Conservation (phyloP, 768 basidiomycete genomes). For the Chlorophyllum brunneum region DNA sequence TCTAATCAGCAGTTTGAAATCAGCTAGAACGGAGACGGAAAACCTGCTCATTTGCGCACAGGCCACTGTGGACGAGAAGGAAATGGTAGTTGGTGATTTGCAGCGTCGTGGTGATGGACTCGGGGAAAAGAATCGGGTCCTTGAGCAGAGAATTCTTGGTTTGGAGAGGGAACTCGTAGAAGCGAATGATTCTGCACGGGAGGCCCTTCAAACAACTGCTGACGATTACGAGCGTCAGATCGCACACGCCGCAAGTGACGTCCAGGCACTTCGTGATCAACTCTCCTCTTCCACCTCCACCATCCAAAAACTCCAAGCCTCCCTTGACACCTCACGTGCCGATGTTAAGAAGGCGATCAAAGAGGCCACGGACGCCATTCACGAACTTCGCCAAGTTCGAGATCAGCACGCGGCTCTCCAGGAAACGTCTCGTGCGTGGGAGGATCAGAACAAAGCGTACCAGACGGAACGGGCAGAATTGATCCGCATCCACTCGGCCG, state of each 20-base stretch:
- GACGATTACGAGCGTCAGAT: slow-evolving; percentile 2
- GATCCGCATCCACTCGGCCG: not conserved
- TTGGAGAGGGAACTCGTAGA: slow-evolving; percentile 1
- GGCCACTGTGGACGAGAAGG: not conserved
- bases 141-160: not conserved
- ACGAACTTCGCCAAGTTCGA: not conserved
- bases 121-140: not conserved
- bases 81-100: slow-evolving; percentile 2
- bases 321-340: not conserved
- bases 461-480: not conserved
- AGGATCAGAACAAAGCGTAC: not conserved
- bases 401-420: not conserved
- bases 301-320: slow-evolving; percentile 1
- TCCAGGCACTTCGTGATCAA: not conserved
- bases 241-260: not conserved
- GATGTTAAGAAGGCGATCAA: not conserved
- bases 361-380: not conserved
- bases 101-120: not conserved
- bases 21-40: not conserved
- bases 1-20: not conserved
- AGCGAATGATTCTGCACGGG: not conserved
- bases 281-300: not conserved
- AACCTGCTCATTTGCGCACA: not conserved
- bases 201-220: not conserved
- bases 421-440: not conserved